Evolutionary conservation across 176 grass and related monocot species (phyloP).

Genomic region (Juncus effusus): DNA sequence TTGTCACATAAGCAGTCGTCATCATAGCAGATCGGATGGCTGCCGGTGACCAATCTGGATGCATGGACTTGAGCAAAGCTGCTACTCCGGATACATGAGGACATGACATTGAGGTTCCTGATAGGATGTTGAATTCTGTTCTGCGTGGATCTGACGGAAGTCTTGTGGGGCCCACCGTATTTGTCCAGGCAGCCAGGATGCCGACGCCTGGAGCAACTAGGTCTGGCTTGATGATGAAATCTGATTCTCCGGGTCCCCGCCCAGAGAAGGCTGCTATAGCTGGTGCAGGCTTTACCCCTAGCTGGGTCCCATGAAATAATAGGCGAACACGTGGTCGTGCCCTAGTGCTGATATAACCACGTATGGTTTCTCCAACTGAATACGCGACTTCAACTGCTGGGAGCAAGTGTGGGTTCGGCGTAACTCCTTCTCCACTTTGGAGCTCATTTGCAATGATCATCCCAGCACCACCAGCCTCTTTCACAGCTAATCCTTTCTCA

Average conservation of each 20-base stretch:
- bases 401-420: slow-evolving; percentile 17
- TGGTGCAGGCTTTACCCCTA: slow-evolving; percentile 80
- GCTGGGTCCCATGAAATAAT: slow-evolving; percentile 56
- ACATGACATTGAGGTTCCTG: slow-evolving; percentile 13
- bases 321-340: slow-evolving; percentile 47
- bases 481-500: slow-evolving; percentile 11
- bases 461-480: slow-evolving; percentile 15
- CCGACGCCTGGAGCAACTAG: too few species aligned
- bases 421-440: background rate
- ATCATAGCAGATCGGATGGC: slow-evolving; percentile 9
- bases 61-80: slow-evolving; percentile 1
- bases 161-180: too few species aligned
- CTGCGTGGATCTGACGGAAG: too few species aligned
- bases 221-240: slow-evolving; percentile 22
- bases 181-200: too few species aligned
- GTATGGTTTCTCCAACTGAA: slow-evolving; percentile 34
- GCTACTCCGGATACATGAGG: slow-evolving; percentile 7
- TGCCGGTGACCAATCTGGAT: slow-evolving; percentile 13
- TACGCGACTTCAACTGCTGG: background rate
- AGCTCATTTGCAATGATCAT: slow-evolving; percentile 25
- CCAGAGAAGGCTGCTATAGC: slow-evolving; percentile 83
- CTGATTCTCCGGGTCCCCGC: slow-evolving; percentile 61
- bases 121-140: background rate
- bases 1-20: slow-evolving; percentile 16
- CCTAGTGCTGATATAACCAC: slow-evolving; percentile 39